These are phyloP conservation scores for Closterium sp. DNA, from an alignment of 139 green algal genomes.

Conservation along the genomic window DNA sequence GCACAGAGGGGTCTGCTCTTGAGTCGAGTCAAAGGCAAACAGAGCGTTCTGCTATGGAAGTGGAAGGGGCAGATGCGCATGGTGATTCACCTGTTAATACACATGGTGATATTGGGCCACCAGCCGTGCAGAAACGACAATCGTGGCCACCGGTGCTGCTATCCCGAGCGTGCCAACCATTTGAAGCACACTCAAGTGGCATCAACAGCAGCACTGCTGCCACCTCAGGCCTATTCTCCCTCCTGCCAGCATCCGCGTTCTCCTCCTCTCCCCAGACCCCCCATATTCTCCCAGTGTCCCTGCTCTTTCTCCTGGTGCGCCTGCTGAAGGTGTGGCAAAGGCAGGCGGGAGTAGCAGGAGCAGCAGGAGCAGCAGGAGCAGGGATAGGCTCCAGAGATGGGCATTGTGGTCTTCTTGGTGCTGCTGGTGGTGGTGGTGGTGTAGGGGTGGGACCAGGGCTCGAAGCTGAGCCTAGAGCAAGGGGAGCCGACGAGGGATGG, in stretches of 20 bases:
- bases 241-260: background rate
- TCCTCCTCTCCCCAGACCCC: background rate
- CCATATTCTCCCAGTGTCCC: background rate
- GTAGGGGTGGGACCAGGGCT: background rate
- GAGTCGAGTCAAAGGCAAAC: too few relatives aligned
- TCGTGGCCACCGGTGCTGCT: background rate
- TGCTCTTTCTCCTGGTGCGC: background rate
- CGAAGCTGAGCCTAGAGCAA: too few relatives aligned
- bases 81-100: background rate
- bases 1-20: too few relatives aligned
- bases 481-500: too few relatives aligned
- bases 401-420: background rate
- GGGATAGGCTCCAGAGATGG: too few relatives aligned
- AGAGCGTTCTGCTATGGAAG: background rate
- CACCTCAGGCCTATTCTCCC: background rate
- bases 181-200: background rate
- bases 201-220: background rate
- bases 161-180: background rate
- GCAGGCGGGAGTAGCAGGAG: background rate
- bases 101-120: background rate
- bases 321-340: background rate
- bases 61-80: background rate
- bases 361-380: too few relatives aligned
- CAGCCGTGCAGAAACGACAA: background rate
- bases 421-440: background rate